These are phyloP conservation scores for Keithomyces neogunnii DNA, from an alignment of 2,329 filamentous ascomycete species.

Conservation along the genomic window DNA sequence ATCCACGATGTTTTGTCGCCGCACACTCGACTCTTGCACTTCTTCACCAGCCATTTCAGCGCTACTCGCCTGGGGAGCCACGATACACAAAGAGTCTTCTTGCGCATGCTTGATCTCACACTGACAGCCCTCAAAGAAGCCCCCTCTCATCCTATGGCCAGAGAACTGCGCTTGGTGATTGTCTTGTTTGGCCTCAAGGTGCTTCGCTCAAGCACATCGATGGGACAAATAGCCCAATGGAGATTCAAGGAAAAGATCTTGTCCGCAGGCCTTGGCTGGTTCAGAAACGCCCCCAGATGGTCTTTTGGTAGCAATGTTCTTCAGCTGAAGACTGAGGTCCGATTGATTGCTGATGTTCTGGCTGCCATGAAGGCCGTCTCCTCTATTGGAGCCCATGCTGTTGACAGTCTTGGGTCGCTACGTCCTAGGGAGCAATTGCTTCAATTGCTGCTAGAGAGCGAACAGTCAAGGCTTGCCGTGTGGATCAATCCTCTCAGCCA, in stretches of 20 bases:
- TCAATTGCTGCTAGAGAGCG: conserved; percentile 70
- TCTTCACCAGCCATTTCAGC: conserved; percentile 91
- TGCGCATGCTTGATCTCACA: conserved; percentile 72
- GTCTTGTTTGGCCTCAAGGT: conserved; percentile 75
- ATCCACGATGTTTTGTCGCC: conserved; percentile 80
- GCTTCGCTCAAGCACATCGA: conserved; percentile 61
- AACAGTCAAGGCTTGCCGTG: conserved; percentile 73
- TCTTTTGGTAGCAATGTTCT: conserved; percentile 91
- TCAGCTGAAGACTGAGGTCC: conserved; percentile 87
- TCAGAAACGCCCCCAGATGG: conserved; percentile 74
- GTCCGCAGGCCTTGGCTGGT: conserved; percentile 84
- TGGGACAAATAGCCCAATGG: conserved; percentile 59
- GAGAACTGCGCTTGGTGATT: conserved; percentile 87
- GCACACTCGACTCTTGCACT: conserved; percentile 77
- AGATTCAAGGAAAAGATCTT: conserved; percentile 83
- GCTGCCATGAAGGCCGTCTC: conserved; percentile 56
- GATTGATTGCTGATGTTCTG: conserved; percentile 69
- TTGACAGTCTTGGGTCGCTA: conserved; percentile 54
- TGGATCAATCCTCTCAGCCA: conserved; percentile 80
- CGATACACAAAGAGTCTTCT: conserved; percentile 73
- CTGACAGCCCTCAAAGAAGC: conserved; percentile 64
- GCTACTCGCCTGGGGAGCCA: conserved; percentile 78
- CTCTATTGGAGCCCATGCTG: conserved; percentile 44
- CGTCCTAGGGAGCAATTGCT: conserved; percentile 79
- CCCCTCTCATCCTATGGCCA: conserved; percentile 72